Base-by-base conservation (phyloP, 176 grass and related monocot genomes). In the Cocos nucifera region DNA sequence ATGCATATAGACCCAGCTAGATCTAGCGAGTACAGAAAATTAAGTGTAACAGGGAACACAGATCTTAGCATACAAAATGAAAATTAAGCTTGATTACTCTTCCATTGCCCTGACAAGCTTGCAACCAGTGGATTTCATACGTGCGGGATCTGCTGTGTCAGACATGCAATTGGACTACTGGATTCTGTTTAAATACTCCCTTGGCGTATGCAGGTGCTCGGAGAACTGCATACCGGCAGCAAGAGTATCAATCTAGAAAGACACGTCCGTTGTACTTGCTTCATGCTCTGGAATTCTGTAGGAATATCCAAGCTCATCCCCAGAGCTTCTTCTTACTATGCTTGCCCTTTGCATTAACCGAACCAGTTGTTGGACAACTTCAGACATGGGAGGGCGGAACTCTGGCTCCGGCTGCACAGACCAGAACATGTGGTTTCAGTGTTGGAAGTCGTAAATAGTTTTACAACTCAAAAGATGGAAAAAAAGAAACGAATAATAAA, bases 281-380 rank as follows among this genome's bases (percentile, higher is more conserved):
- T 67, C 52, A 27, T 67, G 51, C n/a, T 67, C 65, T 4, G 52
- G 27, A 17, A 56, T 17, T 15, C 65, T 54, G 18, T 67, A 67
- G 3, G 65, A 39, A 32, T 32, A 67, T 18, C 65, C 65, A 8
- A 67, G 65, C 49, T 67, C 65, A 15, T 67, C 65, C 15, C 61
- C 61, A 0, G 65, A 67, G 51, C 27, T 25, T 18, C 65, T 39
- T 15, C 50, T 19, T 51, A 67, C 18, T 3, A 21, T 51, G 16
- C 65, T 67, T 21, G 51, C 65, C 9, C 65, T 81, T 59, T 98
- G 94, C 82, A 86, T 80, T 59, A 98, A 63, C 25, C 85, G 76
- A 58, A 93, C 94, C 62, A 98, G 84, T 54, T 98, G 84, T 61
- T 93, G 94, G 30, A 98, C 94, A 56, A 98, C 88, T 83, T 98